Base-by-base conservation (phyloP, 1,284 basidiomycete species). In the Apiotrichum mycotoxinovorans region DNA sequence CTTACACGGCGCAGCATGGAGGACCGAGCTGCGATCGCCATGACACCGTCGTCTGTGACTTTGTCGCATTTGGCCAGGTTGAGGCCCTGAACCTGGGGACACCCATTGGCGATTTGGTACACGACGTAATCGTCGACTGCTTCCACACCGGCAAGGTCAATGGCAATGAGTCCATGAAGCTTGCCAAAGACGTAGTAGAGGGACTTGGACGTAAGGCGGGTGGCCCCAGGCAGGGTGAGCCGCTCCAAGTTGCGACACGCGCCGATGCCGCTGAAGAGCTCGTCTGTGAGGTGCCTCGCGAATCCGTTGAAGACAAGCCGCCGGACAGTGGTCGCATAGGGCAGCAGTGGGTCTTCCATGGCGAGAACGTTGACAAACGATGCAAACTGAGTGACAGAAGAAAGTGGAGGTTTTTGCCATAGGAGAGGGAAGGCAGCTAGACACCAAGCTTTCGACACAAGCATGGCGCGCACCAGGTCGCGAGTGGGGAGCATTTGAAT, bases 351-450 rank as follows among this genome's bases (percentile, higher is more conserved):
- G n/a, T 67, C 58, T 1, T 66, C 57, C 0, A 56, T 51, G n/a
- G 62, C 47, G 7, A 75, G 44, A 5, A 71, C 62, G 15, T 70
- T 60, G 14, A 68, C 51, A 43, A 75, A 56, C 7, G 52, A 45
- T 41, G 64, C 66, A 40, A 72, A 66, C 22, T 68, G 79, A 20
- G 80, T 78, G 57, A 92, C 79, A 38, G 88, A 79, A 51, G 81
- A 78, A 67, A 91, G 83, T 54, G 82, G 81, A 18, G 95, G 94
- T 66, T 91, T 88, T 75, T 94, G 88, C 95, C 95, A 99, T 22
- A 98, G 82, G 20, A 98, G 82, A 74, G 97, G 92, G 53, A 95
- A 92, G 10, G 91, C 87, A 75, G 92, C 95, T 69, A 94, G 86
- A 79, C 93, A 97, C 94, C 96, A 98, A 15, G 86, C 82, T 56